These are phyloP conservation scores for Pseudocercospora musae DNA, from an alignment of 2,329 filamentous ascomycete species.

Conservation along the genomic window DNA sequence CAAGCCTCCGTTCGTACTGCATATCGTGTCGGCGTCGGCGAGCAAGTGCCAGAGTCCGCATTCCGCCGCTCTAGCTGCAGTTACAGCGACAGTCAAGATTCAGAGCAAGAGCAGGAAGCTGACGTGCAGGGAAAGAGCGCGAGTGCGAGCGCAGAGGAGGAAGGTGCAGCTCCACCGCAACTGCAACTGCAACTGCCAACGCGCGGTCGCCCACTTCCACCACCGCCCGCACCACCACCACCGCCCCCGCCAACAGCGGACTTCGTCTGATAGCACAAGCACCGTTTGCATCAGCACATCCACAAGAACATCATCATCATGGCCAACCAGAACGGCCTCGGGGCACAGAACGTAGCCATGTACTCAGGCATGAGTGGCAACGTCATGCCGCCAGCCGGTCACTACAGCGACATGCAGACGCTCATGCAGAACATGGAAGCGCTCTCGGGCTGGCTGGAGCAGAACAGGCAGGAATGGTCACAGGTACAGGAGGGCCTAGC, in stretches of 20 bases:
- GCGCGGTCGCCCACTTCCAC: neutral
- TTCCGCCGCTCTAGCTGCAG: neutral
- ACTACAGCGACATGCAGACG: constrained; percentile 39
- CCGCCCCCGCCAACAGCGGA: neutral
- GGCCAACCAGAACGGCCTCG: constrained; percentile 29
- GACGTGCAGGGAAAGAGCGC: neutral
- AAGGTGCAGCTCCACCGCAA: neutral
- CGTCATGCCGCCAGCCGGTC: constrained; percentile 37
- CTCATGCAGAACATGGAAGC: constrained; percentile 38
- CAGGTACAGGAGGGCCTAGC: constrained; percentile 34
- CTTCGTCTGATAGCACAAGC: neutral
- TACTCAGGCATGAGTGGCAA: constrained; percentile 28
- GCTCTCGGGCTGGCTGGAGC: constrained; percentile 34
- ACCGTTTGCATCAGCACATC: neutral
- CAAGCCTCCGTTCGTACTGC: neutral
- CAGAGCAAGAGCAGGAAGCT: neutral
- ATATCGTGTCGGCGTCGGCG: constrained; percentile 4
- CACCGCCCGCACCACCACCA: neutral
- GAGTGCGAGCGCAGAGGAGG: neutral
- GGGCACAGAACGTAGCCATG: constrained; percentile 27
- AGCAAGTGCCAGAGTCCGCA: constrained; percentile 3
- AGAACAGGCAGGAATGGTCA: constrained; percentile 36
- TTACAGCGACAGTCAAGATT: too few species aligned
- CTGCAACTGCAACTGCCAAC: neutral
- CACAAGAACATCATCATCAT: constrained; percentile 17